Evolutionary conservation across 768 basidiomycete genomes (phyloP), one percentile per base, ranked within the genome.

Genomic region (Psilocybe cubensis): DNA sequence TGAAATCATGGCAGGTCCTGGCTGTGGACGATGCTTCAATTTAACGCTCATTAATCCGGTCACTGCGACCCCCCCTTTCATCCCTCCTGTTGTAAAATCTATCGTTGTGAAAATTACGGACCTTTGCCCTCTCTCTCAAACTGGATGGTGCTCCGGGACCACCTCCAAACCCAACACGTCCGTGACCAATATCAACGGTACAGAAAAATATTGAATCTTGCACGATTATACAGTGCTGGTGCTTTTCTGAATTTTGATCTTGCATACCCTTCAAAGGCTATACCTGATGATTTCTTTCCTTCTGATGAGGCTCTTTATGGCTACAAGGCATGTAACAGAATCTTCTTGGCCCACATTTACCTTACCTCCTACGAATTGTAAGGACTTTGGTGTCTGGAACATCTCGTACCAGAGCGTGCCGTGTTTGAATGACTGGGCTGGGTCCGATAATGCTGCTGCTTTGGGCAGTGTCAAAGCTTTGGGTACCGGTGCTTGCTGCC

Each of bases 301-400:
- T 89, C 86, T 4, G 78, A 94, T 65, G 77, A 71, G 58, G 67
- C 84, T 4, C 65, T 83, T 9, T 93, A 94, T 67, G 91, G 91
- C 45, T 79, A 80, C 62, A 78, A 69, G 53, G 75, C 74, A 56
- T 21, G 62, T 63, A 48, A 17, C 45, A 38, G 48, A 18, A 45
- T 27, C 35, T 25, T 27, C 11, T 9, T 20, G 4, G 12, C 21
- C 14, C 18, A 41, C 35, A 44, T 25, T 52, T 24, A 23, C 48
- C 33, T 47, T 21, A 50, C 52, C 52, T 25, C 28, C 25, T 45
- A 9, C 54, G 45, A 18, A 18, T 44, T 25, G 43, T 14, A 42
- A 89, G 88, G 92, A 93, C 66, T 94, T 93, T 75, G 91, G 92
- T 48, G 84, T 93, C 18, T 94, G 92, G 92, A 92, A 92, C 64